Evolutionary conservation across 129 eudicot genomes (phyloP), one percentile per base, ranked within the genome.

Genomic region (Sambucus nigra): DNA sequence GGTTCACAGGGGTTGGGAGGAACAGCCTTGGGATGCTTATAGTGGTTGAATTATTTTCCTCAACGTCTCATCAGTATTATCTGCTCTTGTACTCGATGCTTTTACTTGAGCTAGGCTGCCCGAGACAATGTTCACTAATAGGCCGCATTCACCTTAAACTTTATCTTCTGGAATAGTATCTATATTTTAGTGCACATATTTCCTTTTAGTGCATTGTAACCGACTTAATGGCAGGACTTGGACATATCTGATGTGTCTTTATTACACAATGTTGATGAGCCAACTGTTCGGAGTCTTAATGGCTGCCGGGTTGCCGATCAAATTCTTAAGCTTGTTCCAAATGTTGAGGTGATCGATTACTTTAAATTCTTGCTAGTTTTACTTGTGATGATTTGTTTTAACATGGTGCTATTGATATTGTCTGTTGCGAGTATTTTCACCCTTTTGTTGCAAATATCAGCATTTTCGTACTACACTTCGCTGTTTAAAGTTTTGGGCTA

Each of bases 291-390:
- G 31, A 86, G 94, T 57, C 85, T 92, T 42, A 86, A 92, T 73
- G 99, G 95, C 52, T 92, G 96, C 58, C 73, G 99, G 63, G 99
- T 92, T 50, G 94, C 99, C n/a, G 94, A 92, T 65, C 91, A 92
- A 69, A 92, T 92, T 70, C 96, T 92, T 42, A 92, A 80, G 73
- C 96, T 79, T 51, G 99, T 92, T 46, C 99, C 99, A 42, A 78
- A 92, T 73, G 82, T 75, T 53, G 91, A 92, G 99, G 95, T 86
- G 42, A 38, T n/a, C n/a, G n/a, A n/a, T 32, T 29, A 31, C 6
- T n/a, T 12, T 59, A 39, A 12, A 23, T 32, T 9, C 57, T 61
- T 23, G 13, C 12, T 51, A n/a, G 48, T 32, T 31, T 40, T 47
- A 7, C 4, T 39, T 29, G 5, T 17, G 12, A 27, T 17, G n/a